Percentiles rank a stretch among this genome's conserved stretches.
These are phyloP conservation scores for Pichia norvegensis DNA, from an alignment of 1,139 yeast species.

Conservation along the genomic window DNA sequence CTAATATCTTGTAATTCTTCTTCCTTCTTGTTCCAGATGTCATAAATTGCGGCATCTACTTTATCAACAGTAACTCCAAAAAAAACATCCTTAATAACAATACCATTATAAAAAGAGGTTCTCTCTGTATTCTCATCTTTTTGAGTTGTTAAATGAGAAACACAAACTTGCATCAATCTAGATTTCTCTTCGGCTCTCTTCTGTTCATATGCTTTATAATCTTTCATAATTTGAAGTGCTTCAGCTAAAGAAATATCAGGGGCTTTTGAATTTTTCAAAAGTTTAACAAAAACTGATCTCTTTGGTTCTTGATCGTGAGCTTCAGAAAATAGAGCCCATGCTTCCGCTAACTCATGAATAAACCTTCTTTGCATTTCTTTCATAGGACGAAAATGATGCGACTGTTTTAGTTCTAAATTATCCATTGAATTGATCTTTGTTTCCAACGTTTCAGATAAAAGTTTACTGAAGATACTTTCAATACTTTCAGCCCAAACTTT, in stretches of 20 bases:
- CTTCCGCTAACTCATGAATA: slow-evolving; percentile 57
- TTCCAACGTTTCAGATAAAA: slow-evolving; percentile 8
- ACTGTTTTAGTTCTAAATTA: slow-evolving; percentile 21
- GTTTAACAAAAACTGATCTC: slow-evolving; percentile 58
- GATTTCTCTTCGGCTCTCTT: slow-evolving; percentile 17
- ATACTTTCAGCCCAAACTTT: slow-evolving; percentile 56
- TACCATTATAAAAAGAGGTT: slow-evolving; percentile 39
- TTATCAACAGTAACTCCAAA: slow-evolving; percentile 46
- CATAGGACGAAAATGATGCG: slow-evolving; percentile 69
- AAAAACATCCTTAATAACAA: slow-evolving; percentile 46
- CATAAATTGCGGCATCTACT: slow-evolving; percentile 32
- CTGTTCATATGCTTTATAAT: slow-evolving; percentile 19
- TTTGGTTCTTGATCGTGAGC: slow-evolving; percentile 80
- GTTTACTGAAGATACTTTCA: slow-evolving; percentile 40
- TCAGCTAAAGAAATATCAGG: slow-evolving; percentile 31
- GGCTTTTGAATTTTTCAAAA: slow-evolving; percentile 29
- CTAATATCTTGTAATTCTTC: slow-evolving; percentile 16
- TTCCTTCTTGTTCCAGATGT: slow-evolving; percentile 18
- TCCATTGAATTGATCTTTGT: slow-evolving; percentile 3
- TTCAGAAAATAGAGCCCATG: slow-evolving; percentile 55
- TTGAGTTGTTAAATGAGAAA: not conserved
- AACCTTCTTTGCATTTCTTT: slow-evolving; percentile 58
- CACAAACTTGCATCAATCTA: not conserved
- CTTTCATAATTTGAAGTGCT: slow-evolving; percentile 20
- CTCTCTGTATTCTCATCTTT: slow-evolving; percentile 3